Percentiles rank a stretch among this genome's conserved stretches.
Evolutionary conservation across 1,284 basidiomycete genomes (phyloP).

Genomic region (Cerrena zonata): DNA sequence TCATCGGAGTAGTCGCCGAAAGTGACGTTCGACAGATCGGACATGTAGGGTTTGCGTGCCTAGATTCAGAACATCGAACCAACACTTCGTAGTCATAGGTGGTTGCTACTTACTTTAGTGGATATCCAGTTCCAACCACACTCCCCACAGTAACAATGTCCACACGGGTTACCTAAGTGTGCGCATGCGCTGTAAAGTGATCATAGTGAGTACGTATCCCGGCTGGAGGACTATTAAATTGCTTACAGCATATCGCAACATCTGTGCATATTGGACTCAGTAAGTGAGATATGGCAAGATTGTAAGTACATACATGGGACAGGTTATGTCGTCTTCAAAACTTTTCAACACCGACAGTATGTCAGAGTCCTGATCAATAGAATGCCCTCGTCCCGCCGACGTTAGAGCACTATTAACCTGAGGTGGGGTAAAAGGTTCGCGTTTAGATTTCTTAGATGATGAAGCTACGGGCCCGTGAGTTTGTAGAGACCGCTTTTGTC

Average conservation of each 20-base stretch:
- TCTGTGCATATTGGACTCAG: slow-evolving; percentile 14
- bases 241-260: slow-evolving; percentile 31
- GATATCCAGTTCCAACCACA: slow-evolving; percentile 27
- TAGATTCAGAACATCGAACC: not conserved
- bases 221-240: not conserved
- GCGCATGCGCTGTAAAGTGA: slow-evolving; percentile 21
- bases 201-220: not conserved
- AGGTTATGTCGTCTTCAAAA: slow-evolving; percentile 28
- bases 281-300: not conserved
- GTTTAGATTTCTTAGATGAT: no score
- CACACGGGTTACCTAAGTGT: slow-evolving; percentile 29
- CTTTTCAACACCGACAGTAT: slow-evolving; percentile 20
- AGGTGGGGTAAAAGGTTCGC: no score
- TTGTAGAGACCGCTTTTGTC: not conserved
- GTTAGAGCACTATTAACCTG: no score
- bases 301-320: slow-evolving; percentile 28
- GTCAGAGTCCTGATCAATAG: no score
- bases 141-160: slow-evolving; percentile 30
- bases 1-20: slow-evolving; percentile 18
- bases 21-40: slow-evolving; percentile 26
- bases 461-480: no score
- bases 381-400: no score
- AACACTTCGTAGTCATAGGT: not conserved
- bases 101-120: slow-evolving; percentile 17
- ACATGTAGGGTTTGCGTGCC: slow-evolving; percentile 24